These are phyloP conservation scores for Asterochloris erici DNA, from an alignment of 139 green algal genomes.

Conservation along the genomic window DNA sequence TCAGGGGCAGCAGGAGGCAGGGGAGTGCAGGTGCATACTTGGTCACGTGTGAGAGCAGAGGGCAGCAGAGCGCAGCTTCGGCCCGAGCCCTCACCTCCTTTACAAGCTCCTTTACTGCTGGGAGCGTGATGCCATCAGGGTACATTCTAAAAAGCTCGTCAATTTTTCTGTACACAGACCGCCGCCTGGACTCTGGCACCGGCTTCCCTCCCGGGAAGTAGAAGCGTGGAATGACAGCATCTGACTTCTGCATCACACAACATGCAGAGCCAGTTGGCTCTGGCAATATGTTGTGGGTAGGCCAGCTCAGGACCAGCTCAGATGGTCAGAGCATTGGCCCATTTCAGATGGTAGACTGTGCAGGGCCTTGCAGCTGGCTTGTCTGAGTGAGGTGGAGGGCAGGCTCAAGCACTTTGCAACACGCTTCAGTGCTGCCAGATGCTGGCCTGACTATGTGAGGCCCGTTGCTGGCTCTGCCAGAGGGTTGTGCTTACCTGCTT, in stretches of 20 bases:
- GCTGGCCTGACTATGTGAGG: too few relatives aligned
- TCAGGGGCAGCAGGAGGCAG: too few relatives aligned
- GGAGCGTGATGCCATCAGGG: slow-evolving; percentile 43
- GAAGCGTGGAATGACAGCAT: slow-evolving; percentile 72
- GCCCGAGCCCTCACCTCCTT: slow-evolving; percentile 37
- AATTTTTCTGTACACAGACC: slow-evolving; percentile 32
- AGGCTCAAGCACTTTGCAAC: background rate
- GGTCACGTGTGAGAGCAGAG: too few relatives aligned
- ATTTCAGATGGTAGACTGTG: background rate
- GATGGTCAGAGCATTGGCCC: background rate
- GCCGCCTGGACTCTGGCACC: slow-evolving; percentile 12
- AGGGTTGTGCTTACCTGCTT: slow-evolving; percentile 35
- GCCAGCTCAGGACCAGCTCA: background rate
- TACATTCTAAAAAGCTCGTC: slow-evolving; percentile 45
- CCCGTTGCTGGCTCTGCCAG: too few relatives aligned
- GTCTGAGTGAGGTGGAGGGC: background rate
- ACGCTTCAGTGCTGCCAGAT: background rate
- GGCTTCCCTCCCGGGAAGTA: slow-evolving; percentile 64
- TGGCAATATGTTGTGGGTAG: background rate
- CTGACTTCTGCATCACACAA: slow-evolving; percentile 3
- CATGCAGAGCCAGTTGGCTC: background rate
- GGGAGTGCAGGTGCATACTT: too few relatives aligned
- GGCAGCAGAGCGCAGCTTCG: too few relatives aligned
- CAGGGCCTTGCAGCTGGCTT: background rate
- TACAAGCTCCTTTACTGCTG: slow-evolving; percentile 52